Base-by-base conservation (phyloP, 225 moss, liverwort and hornwort genomes). In the Sphagnum contortum region DNA sequence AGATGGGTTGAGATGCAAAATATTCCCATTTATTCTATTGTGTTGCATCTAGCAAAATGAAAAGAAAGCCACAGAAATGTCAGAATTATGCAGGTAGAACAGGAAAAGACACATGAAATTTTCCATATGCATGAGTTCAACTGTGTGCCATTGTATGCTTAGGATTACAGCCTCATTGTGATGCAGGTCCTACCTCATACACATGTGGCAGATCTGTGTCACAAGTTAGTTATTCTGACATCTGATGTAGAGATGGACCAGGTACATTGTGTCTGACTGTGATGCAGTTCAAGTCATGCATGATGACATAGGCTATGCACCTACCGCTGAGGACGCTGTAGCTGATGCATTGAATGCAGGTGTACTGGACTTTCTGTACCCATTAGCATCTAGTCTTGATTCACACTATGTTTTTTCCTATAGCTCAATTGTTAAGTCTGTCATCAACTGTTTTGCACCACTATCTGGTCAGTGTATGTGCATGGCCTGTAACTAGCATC, bases 191-290 rank as follows among this genome's bases (percentile, higher is more conserved):
- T 29, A 29, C 29, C 0, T 29, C 29, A 29, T 29, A 29, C 29
- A 29, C 29, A 29, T 29, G 29, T 29, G 48, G 44, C 29, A 29
- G 29, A 29, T 29, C 29, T 62, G 12, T 48, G 5, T 56, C 44
- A 4, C 10, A 64, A 79, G 75, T 67, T 79, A 79, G 71, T 64
- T 79, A 3, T 71, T 75, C 54, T 75, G 29, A 29, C 29, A 29
- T 29, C 29, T 29, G 29, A 29, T 29, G 29, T 74, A 1, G 75
- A 56, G 79, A 74, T 11, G n/a, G 71, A 12, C 57, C 63, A 94
- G 93, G 57, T 96, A 96, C 71, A 87, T 96, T 49, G 92, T 92
- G 45, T 96, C 96, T 11, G 92, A 96, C 66, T 96, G 96, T 64
- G 92, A 92, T 76, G 90, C 96, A 46, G 85, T 96, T 14, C 74